Base-by-base conservation (phyloP, 768 basidiomycete species). In the Phaeolepiota aurea region DNA sequence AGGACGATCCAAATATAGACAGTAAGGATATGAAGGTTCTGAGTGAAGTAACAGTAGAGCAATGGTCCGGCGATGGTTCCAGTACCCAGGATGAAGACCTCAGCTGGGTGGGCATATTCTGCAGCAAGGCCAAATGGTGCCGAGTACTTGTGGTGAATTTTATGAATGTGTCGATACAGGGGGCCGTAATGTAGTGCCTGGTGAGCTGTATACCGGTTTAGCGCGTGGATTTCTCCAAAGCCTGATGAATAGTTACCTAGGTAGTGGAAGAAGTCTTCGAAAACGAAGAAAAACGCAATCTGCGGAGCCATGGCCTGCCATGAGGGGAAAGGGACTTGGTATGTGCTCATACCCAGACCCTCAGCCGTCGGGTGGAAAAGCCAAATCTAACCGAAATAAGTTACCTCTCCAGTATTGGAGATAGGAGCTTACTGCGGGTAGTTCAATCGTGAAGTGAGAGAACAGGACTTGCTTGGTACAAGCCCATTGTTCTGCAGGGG, bases 101-200 rank as follows among this genome's bases (percentile, higher is more conserved):
- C 96, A 9, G 90, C 79, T 0, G 96, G 96, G 62, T 99, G 96
- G 1, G 96, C 93, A 57, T 97, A 98, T 61, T 99, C 94, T 2
- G 96, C 94, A 1, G 89, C 93, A 20, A 99, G 78, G 45, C 96
- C 96, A 55, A 98, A 96, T 0, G 96, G 96, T 13, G 94, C 94
- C 5, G 85, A 85, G 63, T 90, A 96, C 55, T 91, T 89, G 77
- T 98, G 96, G 61, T 99, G 96, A 23, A 98, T 72, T 64, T 96
- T 94, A 76, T 96, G 92, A 48, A 96, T 89, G 60, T 92, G 72
- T 61, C 84, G 89, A 72, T 94, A 93, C 38, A 94, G 69, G 1
- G 72, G 57, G 38, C 87, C 82, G 47, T 75, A 84, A 64, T 98
- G 93, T 13, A 97, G 76, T 2, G 83, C 81, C 52, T 89, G 82